Evolutionary conservation across 2,329 filamentous ascomycete species (phyloP).

Genomic region (Colletotrichum gigasporum): DNA sequence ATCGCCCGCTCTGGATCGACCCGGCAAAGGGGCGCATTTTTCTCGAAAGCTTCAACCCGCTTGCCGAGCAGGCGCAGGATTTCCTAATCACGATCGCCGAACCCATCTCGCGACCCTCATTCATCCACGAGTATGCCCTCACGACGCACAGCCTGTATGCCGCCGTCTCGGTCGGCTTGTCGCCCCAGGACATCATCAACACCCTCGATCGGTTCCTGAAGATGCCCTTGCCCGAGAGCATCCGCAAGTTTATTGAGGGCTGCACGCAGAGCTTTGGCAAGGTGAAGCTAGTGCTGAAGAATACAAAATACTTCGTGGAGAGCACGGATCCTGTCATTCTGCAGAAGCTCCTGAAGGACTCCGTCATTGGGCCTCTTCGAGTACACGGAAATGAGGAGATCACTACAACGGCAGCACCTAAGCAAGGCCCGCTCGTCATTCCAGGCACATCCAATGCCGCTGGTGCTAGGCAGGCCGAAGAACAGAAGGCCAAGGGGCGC

Average conservation of each 20-base stretch:
- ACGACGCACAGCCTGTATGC: conserved; percentile 95
- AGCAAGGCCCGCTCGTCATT: conserved; percentile 88
- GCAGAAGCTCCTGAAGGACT: conserved; percentile 86
- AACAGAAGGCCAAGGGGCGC: conserved; percentile 54
- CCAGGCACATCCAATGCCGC: conserved; percentile 94
- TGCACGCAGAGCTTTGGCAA: conserved; percentile 94
- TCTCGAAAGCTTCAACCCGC: conserved; percentile 90
- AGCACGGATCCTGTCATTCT: conserved; percentile 88
- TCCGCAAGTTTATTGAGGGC: conserved; percentile 79
- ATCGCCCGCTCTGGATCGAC: conserved; percentile 94
- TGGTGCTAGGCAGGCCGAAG: conserved; percentile 78
- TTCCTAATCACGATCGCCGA: conserved; percentile 97
- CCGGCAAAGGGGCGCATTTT: conserved; percentile 87
- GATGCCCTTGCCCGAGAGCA: conserved; percentile 82
- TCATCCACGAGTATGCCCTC: conserved; percentile 92
- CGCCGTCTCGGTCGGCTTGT: conserved; percentile 92
- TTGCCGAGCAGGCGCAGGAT: conserved; percentile 88
- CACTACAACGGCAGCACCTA: conserved; percentile 83
- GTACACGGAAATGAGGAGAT: conserved; percentile 78
- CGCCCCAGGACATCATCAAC: conserved; percentile 88
- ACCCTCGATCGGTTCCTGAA: conserved; percentile 90
- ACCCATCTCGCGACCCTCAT: conserved; percentile 87
- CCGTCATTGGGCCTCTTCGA: conserved; percentile 81
- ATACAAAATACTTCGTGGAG: conserved; percentile 94
- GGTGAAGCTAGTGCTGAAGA: conserved; percentile 92